Conservation (phyloP, 495 filamentous ascomycete genomes). For the Aspergillus taichungensis region DNA sequence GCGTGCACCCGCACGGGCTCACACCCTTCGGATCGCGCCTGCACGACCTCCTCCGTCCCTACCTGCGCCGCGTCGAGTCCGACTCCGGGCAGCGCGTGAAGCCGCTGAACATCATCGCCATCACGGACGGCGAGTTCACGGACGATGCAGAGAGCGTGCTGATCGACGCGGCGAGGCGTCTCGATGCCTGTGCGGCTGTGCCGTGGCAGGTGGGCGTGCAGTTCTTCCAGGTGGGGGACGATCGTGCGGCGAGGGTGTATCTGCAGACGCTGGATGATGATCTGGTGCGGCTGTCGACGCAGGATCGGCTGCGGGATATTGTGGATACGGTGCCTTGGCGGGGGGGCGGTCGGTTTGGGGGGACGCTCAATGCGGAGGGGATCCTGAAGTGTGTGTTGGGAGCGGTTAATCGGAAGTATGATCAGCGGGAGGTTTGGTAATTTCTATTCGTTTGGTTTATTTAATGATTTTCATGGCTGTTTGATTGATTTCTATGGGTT, state of each 20-base stretch:
- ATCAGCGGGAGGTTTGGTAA: slow-evolving; percentile 16
- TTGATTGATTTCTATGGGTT: not conserved
- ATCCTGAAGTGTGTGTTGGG: slow-evolving; percentile 82
- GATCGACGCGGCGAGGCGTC: slow-evolving; percentile 51
- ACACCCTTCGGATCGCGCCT: slow-evolving; percentile 75
- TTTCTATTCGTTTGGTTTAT: slow-evolving; percentile 11
- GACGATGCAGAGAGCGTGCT: slow-evolving; percentile 76
- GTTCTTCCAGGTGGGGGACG: slow-evolving; percentile 91
- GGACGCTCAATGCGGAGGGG: slow-evolving; percentile 50
- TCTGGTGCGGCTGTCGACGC: slow-evolving; percentile 41
- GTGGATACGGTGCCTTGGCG: slow-evolving; percentile 85
- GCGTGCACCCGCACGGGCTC: slow-evolving; percentile 51
- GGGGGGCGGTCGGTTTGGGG: slow-evolving; percentile 20
- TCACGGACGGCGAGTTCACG: slow-evolving; percentile 81
- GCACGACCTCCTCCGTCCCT: slow-evolving; percentile 63
- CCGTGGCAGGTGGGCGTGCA: slow-evolving; percentile 89
- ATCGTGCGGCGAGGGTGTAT: slow-evolving; percentile 52
- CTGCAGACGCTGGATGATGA: slow-evolving; percentile 73
- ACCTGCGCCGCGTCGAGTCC: slow-evolving; percentile 41
- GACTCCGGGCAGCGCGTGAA: slow-evolving; percentile 44
- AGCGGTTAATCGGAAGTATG: slow-evolving; percentile 28
- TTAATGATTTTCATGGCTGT: not conserved
- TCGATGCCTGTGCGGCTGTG: slow-evolving; percentile 64
- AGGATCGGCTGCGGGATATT: slow-evolving; percentile 66
- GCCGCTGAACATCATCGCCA: slow-evolving; percentile 86